Conservation (phyloP, 2,329 filamentous ascomycete species). For the Trichoderma polysporum region DNA sequence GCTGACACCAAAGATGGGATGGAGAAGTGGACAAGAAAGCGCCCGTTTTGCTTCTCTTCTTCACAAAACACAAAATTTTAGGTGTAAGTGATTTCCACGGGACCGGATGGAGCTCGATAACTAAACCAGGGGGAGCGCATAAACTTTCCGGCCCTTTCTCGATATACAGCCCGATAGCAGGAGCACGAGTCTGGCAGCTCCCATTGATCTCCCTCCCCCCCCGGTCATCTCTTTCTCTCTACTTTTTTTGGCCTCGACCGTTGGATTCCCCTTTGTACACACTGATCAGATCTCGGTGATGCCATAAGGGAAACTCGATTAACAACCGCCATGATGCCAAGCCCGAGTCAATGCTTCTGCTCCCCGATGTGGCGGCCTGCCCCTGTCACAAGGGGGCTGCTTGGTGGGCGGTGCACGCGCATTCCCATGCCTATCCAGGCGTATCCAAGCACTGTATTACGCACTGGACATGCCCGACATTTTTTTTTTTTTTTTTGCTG, state of each 20-base stretch:
- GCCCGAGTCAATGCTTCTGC: conserved; percentile 10
- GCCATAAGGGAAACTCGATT: not conserved
- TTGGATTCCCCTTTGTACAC: not conserved
- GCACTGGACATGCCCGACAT: not conserved
- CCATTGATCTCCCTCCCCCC: not conserved
- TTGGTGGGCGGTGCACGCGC: not conserved
- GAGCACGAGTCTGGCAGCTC: not conserved
- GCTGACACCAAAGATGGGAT: conserved; percentile 2
- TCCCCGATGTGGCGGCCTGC: conserved; percentile 11
- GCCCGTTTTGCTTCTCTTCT: not conserved
- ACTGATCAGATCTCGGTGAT: conserved; percentile 7
- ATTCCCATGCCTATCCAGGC: not conserved
- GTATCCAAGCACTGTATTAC: not conserved
- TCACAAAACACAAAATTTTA: not conserved
- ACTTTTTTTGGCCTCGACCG: not conserved
- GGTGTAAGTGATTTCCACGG: not conserved
- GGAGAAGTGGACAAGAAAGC: conserved; percentile 2
- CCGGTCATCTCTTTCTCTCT: not conserved
- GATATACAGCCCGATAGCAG: not conserved
- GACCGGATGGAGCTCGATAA: not conserved
- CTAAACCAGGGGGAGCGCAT: not conserved
- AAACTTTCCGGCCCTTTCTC: not conserved
- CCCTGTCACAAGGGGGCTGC: conserved; percentile 9
- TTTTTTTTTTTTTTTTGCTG: too few species aligned
- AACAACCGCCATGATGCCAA: conserved; percentile 1